These are phyloP conservation scores for Lichtheimia corymbifera DNA, from an alignment of 371 early-diverging fungal genomes.

Conservation along the genomic window DNA sequence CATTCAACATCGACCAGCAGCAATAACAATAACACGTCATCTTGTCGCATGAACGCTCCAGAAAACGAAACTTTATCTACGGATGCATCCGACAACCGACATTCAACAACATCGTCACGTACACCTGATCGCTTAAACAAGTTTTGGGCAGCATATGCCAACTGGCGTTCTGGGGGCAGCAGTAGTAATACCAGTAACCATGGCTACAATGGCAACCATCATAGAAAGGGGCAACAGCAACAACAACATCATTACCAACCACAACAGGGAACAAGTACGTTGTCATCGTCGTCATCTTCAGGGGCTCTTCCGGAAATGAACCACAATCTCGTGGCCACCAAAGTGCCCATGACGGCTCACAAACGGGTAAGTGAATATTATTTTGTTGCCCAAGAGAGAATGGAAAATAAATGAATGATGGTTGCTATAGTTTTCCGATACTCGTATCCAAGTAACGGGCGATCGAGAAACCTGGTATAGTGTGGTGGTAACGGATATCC, in stretches of 20 bases:
- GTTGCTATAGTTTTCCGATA: conserved; percentile 22
- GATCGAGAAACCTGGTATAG: conserved; percentile 62
- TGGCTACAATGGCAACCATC: neutral
- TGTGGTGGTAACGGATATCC: conserved; percentile 54
- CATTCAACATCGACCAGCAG: conserved; percentile 16
- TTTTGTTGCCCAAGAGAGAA: neutral
- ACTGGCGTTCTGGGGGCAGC: conserved; percentile 22
- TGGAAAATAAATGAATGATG: neutral
- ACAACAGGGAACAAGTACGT: no score
- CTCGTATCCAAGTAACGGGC: conserved; percentile 55
- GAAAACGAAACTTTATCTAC: conserved; percentile 20
- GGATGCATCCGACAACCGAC: conserved; percentile 23
- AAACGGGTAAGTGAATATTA: conserved; percentile 4
- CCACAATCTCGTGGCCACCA: neutral
- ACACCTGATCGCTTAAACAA: conserved; percentile 43
- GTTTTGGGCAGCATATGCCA: conserved; percentile 41
- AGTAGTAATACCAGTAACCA: neutral
- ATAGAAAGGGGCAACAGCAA: conserved; percentile 2
- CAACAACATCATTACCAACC: neutral
- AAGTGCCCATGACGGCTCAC: conserved; percentile 1
- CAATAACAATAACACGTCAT: neutral
- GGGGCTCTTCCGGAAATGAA: conserved; percentile 5
- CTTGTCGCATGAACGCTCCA: conserved; percentile 29
- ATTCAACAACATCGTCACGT: conserved; percentile 43
- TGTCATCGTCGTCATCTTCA: conserved; percentile 8